Evolutionary conservation across 2,329 filamentous ascomycete genomes (phyloP).

Genomic region (Colletotrichum orbiculare): DNA sequence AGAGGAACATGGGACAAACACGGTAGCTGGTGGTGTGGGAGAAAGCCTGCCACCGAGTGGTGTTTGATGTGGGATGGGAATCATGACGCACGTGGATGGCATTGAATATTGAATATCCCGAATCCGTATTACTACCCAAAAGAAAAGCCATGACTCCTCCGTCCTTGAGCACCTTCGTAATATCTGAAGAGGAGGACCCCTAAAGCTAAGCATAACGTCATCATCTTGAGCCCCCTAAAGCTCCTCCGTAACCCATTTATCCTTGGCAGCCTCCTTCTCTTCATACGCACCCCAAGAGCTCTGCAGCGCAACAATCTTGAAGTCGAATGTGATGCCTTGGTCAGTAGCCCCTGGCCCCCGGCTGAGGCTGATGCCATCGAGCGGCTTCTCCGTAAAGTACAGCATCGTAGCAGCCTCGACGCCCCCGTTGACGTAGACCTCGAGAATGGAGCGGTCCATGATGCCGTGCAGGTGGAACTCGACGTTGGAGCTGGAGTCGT

Average conservation of each 20-base stretch:
- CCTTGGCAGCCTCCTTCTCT: conserved; percentile 8
- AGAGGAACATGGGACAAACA: too few relatives aligned
- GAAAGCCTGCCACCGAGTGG: too few relatives aligned
- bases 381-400: conserved; percentile 42
- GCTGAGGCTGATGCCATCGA: conserved; percentile 29
- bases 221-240: not conserved
- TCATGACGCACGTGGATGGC: too few relatives aligned
- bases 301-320: conserved; percentile 31
- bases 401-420: conserved; percentile 46
- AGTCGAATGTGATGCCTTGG: conserved; percentile 32
- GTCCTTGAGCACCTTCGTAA: too few relatives aligned
- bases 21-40: too few relatives aligned
- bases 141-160: too few relatives aligned
- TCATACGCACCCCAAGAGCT: conserved; percentile 33
- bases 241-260: conserved; percentile 28
- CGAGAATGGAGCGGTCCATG: conserved; percentile 49
- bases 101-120: too few relatives aligned
- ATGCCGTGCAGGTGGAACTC: conserved; percentile 50
- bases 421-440: conserved; percentile 48
- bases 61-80: too few relatives aligned
- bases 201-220: too few relatives aligned
- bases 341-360: conserved; percentile 19
- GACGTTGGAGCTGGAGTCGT: conserved; percentile 42
- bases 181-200: too few relatives aligned
- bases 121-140: too few relatives aligned